phyloP scores from a whole-genome alignment of 164 flowering plant species.

The Magnolia kwangsiensis region DNA sequence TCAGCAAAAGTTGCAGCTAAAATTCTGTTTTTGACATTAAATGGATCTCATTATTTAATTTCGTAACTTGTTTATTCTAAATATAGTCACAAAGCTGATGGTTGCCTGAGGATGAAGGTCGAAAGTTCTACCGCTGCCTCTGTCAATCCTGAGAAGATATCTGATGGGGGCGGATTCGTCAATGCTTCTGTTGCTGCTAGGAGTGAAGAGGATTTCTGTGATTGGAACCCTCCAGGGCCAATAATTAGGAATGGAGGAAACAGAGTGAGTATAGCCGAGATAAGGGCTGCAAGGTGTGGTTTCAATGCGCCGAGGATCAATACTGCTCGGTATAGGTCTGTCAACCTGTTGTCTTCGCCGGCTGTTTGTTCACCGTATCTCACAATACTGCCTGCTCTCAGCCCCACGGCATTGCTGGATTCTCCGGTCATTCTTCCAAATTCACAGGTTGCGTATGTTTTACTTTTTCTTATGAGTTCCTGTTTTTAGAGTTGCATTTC shows the following conservation, averaged over 20 bases:
- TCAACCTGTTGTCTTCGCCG: conserved; percentile 39
- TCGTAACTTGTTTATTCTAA: neutral
- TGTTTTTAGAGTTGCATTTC: too few species aligned
- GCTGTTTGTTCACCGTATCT: conserved; percentile 40
- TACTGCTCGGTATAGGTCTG: conserved; percentile 36
- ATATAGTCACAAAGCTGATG: conserved; percentile 61
- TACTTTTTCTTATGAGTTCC: too few species aligned
- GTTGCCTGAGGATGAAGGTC: conserved; percentile 54
- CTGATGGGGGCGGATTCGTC: neutral
- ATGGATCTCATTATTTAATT: neutral
- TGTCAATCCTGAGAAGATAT: neutral
- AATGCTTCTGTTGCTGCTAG: neutral
- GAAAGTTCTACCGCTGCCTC: conserved; percentile 30
- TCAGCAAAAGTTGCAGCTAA: neutral
- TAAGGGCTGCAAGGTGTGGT: conserved; percentile 62
- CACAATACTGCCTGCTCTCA: conserved; percentile 69
- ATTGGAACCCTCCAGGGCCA: conserved; percentile 9
- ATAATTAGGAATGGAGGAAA: neutral
- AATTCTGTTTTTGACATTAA: too few species aligned
- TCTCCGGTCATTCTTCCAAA: conserved; percentile 69
- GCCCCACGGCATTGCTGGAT: conserved; percentile 64
- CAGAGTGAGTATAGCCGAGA: conserved; percentile 50
- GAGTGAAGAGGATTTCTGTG: conserved; percentile 7
- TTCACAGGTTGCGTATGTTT: conserved; percentile 30
- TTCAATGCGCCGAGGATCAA: conserved; percentile 54